These are phyloP conservation scores for Primulina tabacum DNA, from an alignment of 257 asterid species.

Conservation along the genomic window DNA sequence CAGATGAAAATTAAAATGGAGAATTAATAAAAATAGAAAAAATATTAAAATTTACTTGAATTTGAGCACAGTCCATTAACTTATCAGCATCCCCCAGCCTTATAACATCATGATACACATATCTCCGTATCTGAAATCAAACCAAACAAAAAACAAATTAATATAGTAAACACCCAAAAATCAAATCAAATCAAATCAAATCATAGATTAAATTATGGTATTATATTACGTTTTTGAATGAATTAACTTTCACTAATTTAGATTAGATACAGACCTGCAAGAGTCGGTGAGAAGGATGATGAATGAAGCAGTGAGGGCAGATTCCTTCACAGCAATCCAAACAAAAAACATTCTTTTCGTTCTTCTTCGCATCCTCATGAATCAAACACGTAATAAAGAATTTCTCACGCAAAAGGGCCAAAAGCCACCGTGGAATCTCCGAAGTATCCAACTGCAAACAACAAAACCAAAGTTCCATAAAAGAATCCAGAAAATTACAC, in stretches of 20 bases:
- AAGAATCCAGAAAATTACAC: neutral
- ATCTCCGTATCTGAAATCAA: slow-evolving; percentile 38
- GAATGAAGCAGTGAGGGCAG: slow-evolving; percentile 56
- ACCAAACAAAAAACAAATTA: neutral
- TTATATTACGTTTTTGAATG: no score
- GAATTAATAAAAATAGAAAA: neutral
- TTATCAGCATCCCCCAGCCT: slow-evolving; percentile 40
- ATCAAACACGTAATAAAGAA: slow-evolving; percentile 67
- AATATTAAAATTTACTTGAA: slow-evolving; percentile 49
- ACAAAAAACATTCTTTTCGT: slow-evolving; percentile 70
- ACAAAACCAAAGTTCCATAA: neutral
- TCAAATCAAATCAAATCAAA: neutral
- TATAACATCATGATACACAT: slow-evolving; percentile 28
- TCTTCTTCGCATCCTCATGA: slow-evolving; percentile 61
- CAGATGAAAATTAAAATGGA: neutral
- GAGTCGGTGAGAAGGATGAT: slow-evolving; percentile 65
- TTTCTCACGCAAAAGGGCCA: slow-evolving; percentile 50
- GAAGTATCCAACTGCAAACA: slow-evolving; percentile 42
- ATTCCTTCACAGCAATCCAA: slow-evolving; percentile 67
- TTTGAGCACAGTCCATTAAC: slow-evolving; percentile 55
- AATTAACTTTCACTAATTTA: no score
- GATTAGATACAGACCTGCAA: slow-evolving; percentile 43
- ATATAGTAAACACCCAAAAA: neutral
- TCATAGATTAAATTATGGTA: no score
- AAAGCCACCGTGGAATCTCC: slow-evolving; percentile 60